Percentiles rank a stretch among this genome's conserved stretches.
These are phyloP conservation scores for Saksenaea vasiformis DNA, from an alignment of 371 early-diverging fungal species.

Conservation along the genomic window DNA sequence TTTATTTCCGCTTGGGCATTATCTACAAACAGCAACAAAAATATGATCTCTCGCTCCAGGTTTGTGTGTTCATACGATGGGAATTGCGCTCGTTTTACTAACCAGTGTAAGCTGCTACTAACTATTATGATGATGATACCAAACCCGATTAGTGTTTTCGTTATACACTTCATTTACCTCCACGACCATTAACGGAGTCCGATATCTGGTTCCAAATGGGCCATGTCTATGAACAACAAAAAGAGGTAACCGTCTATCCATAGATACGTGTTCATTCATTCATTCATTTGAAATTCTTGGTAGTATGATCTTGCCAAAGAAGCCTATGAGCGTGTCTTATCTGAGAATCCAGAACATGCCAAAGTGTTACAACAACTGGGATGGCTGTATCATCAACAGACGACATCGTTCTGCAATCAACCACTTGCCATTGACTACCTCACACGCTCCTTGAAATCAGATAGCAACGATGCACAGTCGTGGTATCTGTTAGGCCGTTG, in stretches of 20 bases:
- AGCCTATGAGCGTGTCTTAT: constrained; percentile 90
- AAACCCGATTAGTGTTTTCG: constrained; percentile 90
- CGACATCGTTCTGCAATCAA: constrained; percentile 78
- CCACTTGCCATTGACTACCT: constrained; percentile 84
- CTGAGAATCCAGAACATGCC: constrained; percentile 90
- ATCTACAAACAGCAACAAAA: constrained; percentile 96
- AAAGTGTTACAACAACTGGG: constrained; percentile 97
- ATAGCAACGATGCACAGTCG: constrained; percentile 89
- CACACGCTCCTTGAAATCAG: constrained; percentile 83
- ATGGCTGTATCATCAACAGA: constrained; percentile 91
- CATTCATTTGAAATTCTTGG: background rate
- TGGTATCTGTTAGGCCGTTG: constrained; percentile 96
- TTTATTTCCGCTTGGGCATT: constrained; percentile 96
- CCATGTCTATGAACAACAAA: constrained; percentile 94
- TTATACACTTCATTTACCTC: constrained; percentile 86
- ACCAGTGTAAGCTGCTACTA: no score
- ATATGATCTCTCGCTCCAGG: constrained; percentile 83
- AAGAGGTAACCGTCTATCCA: constrained; percentile 65
- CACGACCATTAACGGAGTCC: constrained; percentile 88
- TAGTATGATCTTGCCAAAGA: constrained; percentile 83
- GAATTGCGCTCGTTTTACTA: background rate
- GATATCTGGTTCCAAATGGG: constrained; percentile 99
- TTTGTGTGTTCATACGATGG: constrained; percentile 21
- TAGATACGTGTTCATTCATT: no score
- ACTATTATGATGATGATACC: no score